Evolutionary conservation across 257 asterid species (phyloP).

Genomic region (Mitragyna speciosa): DNA sequence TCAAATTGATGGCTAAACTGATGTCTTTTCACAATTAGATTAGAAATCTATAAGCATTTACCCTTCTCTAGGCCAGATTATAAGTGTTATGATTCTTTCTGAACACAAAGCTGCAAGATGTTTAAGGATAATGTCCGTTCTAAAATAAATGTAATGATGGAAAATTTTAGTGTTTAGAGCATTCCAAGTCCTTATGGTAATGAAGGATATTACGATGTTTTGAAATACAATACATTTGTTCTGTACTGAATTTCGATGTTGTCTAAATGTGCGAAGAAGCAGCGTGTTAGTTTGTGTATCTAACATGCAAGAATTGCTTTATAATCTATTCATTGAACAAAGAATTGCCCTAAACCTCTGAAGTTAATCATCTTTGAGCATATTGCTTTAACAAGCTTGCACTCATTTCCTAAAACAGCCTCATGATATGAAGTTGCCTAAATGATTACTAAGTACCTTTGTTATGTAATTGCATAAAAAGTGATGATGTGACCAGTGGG

Average conservation of each 20-base stretch:
- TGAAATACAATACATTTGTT: neutral
- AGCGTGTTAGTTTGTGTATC: neutral
- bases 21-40: neutral
- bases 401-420: neutral
- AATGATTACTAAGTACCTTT: neutral
- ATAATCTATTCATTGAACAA: neutral
- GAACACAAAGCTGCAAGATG: neutral
- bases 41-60: neutral
- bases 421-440: neutral
- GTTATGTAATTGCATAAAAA: neutral
- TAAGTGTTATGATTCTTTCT: neutral
- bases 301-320: neutral
- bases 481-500: neutral
- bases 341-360: neutral
- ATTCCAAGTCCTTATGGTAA: neutral
- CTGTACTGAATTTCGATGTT: neutral
- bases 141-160: neutral
- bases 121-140: neutral
- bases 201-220: neutral
- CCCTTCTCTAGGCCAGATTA: neutral
- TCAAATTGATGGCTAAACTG: neutral
- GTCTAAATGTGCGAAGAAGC: neutral
- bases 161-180: neutral
- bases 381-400: neutral
- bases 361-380: neutral